Percentiles rank a stretch among this genome's conserved stretches.
phyloP scores from a whole-genome alignment of 2,329 filamentous ascomycete genomes.

The Pezicula neosporulosa region DNA sequence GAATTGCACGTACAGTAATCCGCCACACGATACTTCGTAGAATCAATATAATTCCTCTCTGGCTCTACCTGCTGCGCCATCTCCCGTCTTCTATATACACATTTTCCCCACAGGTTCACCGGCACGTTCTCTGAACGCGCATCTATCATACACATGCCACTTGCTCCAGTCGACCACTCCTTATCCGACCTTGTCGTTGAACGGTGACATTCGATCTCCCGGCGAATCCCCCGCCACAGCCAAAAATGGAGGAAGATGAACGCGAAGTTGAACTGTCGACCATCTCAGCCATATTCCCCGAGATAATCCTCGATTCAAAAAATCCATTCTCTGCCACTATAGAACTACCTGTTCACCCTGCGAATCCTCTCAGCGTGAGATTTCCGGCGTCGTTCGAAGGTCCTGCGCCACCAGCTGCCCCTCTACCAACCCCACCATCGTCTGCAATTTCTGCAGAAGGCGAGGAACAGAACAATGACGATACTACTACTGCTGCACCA shows the following conservation, averaged over 20 bases:
- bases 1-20: too few species aligned
- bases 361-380: slow-evolving; percentile 50
- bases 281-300: slow-evolving; percentile 64
- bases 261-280: slow-evolving; percentile 57
- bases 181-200: slow-evolving; percentile 13
- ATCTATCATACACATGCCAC: slow-evolving; percentile 14
- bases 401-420: slow-evolving; percentile 14
- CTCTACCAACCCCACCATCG: slow-evolving; percentile 21
- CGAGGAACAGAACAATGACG: slow-evolving; percentile 7
- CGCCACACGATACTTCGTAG: too few species aligned
- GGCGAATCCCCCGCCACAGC: background rate
- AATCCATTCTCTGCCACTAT: slow-evolving; percentile 45
- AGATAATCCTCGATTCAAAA: slow-evolving; percentile 46
- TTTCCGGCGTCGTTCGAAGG: slow-evolving; percentile 48
- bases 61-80: background rate
- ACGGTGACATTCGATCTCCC: slow-evolving; percentile 17
- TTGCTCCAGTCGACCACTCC: slow-evolving; percentile 1
- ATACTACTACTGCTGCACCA: slow-evolving; percentile 6
- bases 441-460: slow-evolving; percentile 11
- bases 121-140: background rate
- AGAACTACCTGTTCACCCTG: slow-evolving; percentile 54
- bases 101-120: background rate
- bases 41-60: background rate
- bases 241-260: slow-evolving; percentile 59
- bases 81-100: background rate